A percentile compares a stretch with the other conserved stretches of the same genome.
Evolutionary conservation across 192 early-diverging fungal species (phyloP).

Genomic region (Coemansia sp.): DNA sequence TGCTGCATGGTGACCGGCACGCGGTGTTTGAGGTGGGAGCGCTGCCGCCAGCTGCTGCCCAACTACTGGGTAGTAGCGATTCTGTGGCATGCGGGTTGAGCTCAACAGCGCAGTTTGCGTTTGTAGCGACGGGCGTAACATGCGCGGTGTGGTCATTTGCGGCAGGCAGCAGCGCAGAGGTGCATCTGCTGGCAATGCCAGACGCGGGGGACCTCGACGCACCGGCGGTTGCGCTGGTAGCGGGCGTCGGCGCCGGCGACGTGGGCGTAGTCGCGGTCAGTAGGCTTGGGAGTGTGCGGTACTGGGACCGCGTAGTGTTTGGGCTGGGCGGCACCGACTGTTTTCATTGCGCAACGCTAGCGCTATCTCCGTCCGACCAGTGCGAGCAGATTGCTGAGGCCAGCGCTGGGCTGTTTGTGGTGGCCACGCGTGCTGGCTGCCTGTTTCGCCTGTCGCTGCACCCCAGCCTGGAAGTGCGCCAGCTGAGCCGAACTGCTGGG

Average conservation of each 20-base stretch:
- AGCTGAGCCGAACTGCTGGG: slow-evolving; percentile 14
- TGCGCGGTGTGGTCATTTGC: slow-evolving; percentile 40
- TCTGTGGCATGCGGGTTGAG: slow-evolving; percentile 15
- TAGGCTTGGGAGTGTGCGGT: slow-evolving; percentile 38
- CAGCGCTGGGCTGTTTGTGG: slow-evolving; percentile 16
- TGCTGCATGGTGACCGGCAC: slow-evolving; percentile 33
- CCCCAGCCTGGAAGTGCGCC: slow-evolving; percentile 11
- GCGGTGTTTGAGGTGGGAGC: slow-evolving; percentile 22
- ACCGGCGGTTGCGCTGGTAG: slow-evolving; percentile 23
- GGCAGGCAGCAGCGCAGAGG: background rate
- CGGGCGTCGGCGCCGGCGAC: slow-evolving; percentile 10
- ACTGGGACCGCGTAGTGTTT: slow-evolving; percentile 51
- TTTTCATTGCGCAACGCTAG: slow-evolving; percentile 6
- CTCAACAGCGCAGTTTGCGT: slow-evolving; percentile 20
- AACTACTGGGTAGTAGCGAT: slow-evolving; percentile 6
- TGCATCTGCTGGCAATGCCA: slow-evolving; percentile 36
- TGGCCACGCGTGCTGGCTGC: slow-evolving; percentile 26
- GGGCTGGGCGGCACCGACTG: slow-evolving; percentile 40
- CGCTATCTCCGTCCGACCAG: slow-evolving; percentile 16
- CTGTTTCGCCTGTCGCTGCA: slow-evolving; percentile 32
- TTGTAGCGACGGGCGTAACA: slow-evolving; percentile 21
- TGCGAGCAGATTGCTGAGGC: slow-evolving; percentile 19
- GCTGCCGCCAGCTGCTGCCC: slow-evolving; percentile 18
- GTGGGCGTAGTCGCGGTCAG: slow-evolving; percentile 40
- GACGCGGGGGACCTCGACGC: slow-evolving; percentile 6